These are phyloP conservation scores for Podosphaera xanthii DNA, from an alignment of 2,329 filamentous ascomycete species.

Conservation along the genomic window DNA sequence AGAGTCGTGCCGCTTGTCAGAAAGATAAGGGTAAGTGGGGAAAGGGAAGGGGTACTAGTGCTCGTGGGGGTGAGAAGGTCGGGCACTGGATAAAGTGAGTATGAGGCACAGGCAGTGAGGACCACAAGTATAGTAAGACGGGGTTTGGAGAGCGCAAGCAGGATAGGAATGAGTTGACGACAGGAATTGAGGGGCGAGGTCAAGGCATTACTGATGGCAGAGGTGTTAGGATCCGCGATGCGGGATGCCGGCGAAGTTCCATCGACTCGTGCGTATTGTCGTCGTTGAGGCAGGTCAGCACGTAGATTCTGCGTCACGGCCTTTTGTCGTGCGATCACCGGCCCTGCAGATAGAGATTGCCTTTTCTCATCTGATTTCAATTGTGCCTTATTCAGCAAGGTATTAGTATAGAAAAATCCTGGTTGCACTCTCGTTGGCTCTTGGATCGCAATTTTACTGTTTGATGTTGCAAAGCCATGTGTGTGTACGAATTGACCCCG, in stretches of 20 bases:
- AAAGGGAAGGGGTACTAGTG: conserved; percentile 53
- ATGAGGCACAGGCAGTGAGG: conserved; percentile 72
- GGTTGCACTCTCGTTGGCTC: conserved; percentile 8
- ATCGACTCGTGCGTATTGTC: conserved; percentile 11
- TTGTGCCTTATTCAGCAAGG: conserved; percentile 8
- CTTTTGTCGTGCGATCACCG: too few relatives aligned
- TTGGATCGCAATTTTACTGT: conserved; percentile 8
- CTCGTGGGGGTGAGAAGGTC: conserved; percentile 50
- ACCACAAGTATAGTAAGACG: conserved; percentile 80
- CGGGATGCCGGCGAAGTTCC: conserved; percentile 10
- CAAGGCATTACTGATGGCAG: conserved; percentile 29
- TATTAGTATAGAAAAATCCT: conserved; percentile 14
- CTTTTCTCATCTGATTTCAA: conserved; percentile 2
- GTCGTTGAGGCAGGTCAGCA: conserved; percentile 14
- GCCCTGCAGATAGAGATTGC: too few relatives aligned
- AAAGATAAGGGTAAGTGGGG: conserved; percentile 76
- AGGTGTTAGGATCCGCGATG: conserved; percentile 24
- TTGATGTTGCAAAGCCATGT: conserved; percentile 11
- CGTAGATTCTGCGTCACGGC: background rate
- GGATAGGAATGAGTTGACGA: conserved; percentile 50
- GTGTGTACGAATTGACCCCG: conserved; percentile 3
- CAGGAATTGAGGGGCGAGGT: conserved; percentile 27
- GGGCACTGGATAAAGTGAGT: conserved; percentile 81
- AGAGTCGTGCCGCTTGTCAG: conserved; percentile 75
- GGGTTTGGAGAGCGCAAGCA: conserved; percentile 85